Base-by-base conservation (phyloP, 768 basidiomycete species). In the Piloderma croceum region DNA sequence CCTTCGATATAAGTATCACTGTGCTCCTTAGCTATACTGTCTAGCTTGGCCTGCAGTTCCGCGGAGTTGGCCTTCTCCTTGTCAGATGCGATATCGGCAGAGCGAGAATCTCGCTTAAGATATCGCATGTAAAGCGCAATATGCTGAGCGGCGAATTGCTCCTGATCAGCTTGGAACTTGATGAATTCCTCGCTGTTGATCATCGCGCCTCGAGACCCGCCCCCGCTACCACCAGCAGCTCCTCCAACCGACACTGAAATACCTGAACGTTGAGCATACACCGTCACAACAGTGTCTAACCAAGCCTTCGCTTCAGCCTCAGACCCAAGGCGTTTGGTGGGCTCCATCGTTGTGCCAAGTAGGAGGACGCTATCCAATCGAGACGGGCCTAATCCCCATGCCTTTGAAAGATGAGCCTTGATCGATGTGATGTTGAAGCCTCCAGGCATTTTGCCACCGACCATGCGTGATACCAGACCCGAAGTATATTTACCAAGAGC, bases 181-280 rank as follows among this genome's bases (percentile, higher is more conserved):
- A 91, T 66, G 76, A 99, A 97, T 57, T 94, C 92, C 63, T 98
- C 96, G 58, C 91, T 93, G 71, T 97, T 94, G 71, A 98, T 94
- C 25, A 83, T 82, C 1, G 87, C 81, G 12, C 90, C 92, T n/a
- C 80, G 82, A 6, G 65, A 78, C 4, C 69, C 77, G 31, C 75
- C 80, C 4, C 76, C 81, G 22, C 69, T 76, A 19, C 71, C 77
- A n/a, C n/a, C n/a, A 29, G 69, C 76, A 15, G 77, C 70, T 35
- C 79, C 75, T 11, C 79, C 83, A 6, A 83, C 69, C 12, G 83
- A 76, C 18, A 99, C 70, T 0, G 83, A 80, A 47, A 99, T 84
- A 15, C 94, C 93, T 3, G 90, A 73, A 35, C 89, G 87, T 50
- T 89, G 81, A 43, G 92, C 91, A 57, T 99, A 99, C 20, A 74